Percentiles rank a stretch among this genome's conserved stretches.
Evolutionary conservation across 176 grass and related monocot genomes (phyloP).

Genomic region (Phoenix dactylifera): DNA sequence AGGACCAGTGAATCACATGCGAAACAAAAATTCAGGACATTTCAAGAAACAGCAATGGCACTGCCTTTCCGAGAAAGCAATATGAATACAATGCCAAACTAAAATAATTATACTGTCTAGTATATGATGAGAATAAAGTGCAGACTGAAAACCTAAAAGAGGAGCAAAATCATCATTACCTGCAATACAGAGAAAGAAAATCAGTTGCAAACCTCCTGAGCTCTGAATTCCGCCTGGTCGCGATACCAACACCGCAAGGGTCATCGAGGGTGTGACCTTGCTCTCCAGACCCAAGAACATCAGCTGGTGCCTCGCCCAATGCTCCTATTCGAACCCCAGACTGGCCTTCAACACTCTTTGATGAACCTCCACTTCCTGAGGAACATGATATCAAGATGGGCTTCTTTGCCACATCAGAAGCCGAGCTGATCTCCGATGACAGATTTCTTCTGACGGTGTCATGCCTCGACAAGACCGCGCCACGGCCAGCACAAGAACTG

Average conservation of each 20-base stretch:
- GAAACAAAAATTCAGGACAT: background rate
- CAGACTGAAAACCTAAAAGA: too few species aligned
- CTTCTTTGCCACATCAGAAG: background rate
- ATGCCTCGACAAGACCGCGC: background rate
- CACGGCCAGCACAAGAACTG: background rate
- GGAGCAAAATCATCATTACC: constrained; percentile 12
- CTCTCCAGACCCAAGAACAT: background rate
- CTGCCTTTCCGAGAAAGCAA: too few species aligned
- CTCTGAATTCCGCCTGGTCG: constrained; percentile 18
- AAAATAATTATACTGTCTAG: too few species aligned
- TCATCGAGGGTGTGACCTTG: background rate
- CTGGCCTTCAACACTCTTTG: too few species aligned
- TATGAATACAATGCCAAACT: too few species aligned
- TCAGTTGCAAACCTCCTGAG: constrained; percentile 54
- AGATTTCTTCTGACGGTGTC: background rate
- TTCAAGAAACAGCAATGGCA: constrained; percentile 2
- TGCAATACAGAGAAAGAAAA: constrained; percentile 75
- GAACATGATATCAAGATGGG: background rate
- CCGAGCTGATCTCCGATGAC: background rate
- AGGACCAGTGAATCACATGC: too few species aligned
- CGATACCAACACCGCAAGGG: too few species aligned
- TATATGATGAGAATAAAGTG: too few species aligned
- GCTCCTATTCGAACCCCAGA: background rate
- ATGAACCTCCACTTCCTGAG: too few species aligned
- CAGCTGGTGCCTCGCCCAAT: background rate